Base-by-base conservation (phyloP, 75 land plant species). In the Sequoiadendron giganteum region DNA sequence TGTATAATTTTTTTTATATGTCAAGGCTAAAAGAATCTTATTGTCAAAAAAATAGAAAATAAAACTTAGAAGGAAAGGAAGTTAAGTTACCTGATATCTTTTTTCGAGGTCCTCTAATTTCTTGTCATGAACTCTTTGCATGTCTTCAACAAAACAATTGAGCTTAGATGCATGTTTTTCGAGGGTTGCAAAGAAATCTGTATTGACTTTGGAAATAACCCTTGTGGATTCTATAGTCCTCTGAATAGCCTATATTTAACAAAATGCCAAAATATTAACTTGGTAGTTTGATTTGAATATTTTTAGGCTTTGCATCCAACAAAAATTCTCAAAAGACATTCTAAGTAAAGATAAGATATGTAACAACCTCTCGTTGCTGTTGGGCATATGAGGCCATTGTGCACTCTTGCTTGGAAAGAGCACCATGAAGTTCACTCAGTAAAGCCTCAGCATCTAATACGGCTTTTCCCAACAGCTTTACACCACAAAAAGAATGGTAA, bases 361-460 rank as follows among this genome's bases (percentile, higher is more conserved):
- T 58, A 3, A 79, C 92, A 21, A 97, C 99, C 97, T 97, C 91
- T 8, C 89, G 94, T 88, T 95, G 97, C 85, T 98, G 97, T 49
- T 93, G 87, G 77, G 95, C 93, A 89, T 89, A 94, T 76, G 90
- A 87, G 86, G 92, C 85, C 81, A 98, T 85, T 90, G 91, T 94
- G 72, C 88, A 89, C 82, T 93, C 93, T 88, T 97, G 96, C 48
- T 93, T 88, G 77, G 92, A 86, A 45, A 97, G 95, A 77, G 90
- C 85, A 76, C 73, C 87, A 89, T 95, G 94, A 85, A 98, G 97
- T 70, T 93, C 94, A 80, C 87, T 85, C 3, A 97, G 91, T 42
- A 96, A 32, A 43, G 84, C 45, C 85, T 98, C 95, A 49, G 99
- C 99, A 38, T 97, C 97, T 55, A 92, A 88, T 61, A 96, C 91